Evolutionary conservation across 2,329 filamentous ascomycete genomes (phyloP).

Genomic region (Sphaerulina populicola): DNA sequence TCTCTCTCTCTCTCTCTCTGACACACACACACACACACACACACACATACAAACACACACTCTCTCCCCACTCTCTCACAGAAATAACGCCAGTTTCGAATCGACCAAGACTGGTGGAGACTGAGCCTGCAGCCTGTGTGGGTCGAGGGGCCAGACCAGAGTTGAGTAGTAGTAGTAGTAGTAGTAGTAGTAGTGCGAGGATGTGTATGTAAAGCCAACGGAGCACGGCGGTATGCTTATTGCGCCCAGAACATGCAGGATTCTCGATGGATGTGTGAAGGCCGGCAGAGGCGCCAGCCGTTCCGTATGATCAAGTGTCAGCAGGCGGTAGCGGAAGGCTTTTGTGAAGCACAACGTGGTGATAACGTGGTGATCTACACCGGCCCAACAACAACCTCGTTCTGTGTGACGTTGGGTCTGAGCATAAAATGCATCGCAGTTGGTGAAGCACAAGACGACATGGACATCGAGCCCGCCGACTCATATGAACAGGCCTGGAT

Average conservation of each 20-base stretch:
- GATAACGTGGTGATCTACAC: slow-evolving; percentile 10
- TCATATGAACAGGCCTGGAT: slow-evolving; percentile 11
- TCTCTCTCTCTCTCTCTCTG: too few species aligned
- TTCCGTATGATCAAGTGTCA: slow-evolving; percentile 19
- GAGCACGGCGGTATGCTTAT: slow-evolving; percentile 18
- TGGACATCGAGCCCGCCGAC: slow-evolving; percentile 1
- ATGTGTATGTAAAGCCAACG: slow-evolving; percentile 17
- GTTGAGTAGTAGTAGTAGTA: slow-evolving; percentile 15
- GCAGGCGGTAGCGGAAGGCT: slow-evolving; percentile 17
- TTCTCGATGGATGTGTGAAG: slow-evolving; percentile 16
- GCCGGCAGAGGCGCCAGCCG: slow-evolving; percentile 23
- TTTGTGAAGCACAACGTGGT: slow-evolving; percentile 12
- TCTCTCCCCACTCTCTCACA: too few species aligned
- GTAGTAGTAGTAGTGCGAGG: slow-evolving; percentile 13
- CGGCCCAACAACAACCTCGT: background rate
- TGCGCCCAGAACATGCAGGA: slow-evolving; percentile 18
- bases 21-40: too few species aligned
- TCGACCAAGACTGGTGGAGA: background rate
- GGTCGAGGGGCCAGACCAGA: slow-evolving; percentile 6
- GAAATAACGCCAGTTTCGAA: background rate
- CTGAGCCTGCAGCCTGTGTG: background rate
- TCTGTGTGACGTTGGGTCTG: background rate
- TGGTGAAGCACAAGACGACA: background rate
- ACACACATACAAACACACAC: too few species aligned
- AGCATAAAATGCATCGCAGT: slow-evolving; percentile 2